Conservation (phyloP, 2,329 filamentous ascomycete species). For the Fusarium veterinarium region DNA sequence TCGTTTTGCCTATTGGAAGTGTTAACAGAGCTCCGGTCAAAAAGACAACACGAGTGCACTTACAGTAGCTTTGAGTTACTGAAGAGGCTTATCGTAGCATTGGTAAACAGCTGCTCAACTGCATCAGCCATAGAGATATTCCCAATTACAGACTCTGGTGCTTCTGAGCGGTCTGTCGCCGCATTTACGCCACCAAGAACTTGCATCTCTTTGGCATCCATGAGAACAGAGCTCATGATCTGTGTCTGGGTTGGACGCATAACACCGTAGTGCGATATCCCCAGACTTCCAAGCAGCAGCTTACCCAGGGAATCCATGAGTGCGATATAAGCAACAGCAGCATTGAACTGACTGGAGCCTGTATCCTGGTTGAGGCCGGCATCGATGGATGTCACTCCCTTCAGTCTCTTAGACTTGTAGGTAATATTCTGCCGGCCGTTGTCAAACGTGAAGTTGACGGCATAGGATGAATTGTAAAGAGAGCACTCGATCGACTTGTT, state of each 20-base stretch:
- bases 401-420: not conserved
- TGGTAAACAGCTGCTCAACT: not conserved
- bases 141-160: not conserved
- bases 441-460: not conserved
- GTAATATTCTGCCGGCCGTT: not conserved
- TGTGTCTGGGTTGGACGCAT: not conserved
- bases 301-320: conserved; percentile 1
- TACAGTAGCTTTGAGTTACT: not conserved
- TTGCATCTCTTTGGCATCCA: conserved; percentile 16
- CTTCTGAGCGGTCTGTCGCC: fast-evolving
- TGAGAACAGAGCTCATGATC: conserved; percentile 10
- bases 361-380: fast-evolving
- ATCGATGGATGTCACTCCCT: fast-evolving
- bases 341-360: fast-evolving
- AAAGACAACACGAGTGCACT: not conserved
- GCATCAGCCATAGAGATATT: conserved; percentile 1
- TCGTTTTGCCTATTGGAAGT: conserved; percentile 2
- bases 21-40: too few species aligned
- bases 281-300: conserved; percentile 1
- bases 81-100: conserved; percentile 8
- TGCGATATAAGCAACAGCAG: not conserved
- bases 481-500: not conserved
- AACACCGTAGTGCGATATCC: not conserved
- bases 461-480: conserved; percentile 9
- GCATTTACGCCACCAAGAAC: not conserved